A percentile compares a stretch with the other conserved stretches of the same genome.
These are phyloP conservation scores for Russula sp. DNA, from an alignment of 768 basidiomycete species.

Conservation along the genomic window DNA sequence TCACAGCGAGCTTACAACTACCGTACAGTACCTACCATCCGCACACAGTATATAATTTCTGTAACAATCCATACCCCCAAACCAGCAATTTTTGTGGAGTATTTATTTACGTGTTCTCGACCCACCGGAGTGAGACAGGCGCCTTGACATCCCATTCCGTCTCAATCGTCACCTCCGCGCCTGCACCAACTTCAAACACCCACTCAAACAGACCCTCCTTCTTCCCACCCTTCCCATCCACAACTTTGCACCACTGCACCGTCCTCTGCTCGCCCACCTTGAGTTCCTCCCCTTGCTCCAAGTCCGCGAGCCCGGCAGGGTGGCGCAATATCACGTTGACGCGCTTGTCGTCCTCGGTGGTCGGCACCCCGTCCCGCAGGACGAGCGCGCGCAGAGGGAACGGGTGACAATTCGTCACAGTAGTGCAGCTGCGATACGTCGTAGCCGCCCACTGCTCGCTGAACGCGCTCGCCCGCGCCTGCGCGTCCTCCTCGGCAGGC, in stretches of 20 bases:
- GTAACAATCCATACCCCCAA: too few relatives aligned
- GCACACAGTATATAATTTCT: too few relatives aligned
- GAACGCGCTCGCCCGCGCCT: conserved; percentile 33
- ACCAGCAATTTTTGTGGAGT: background rate
- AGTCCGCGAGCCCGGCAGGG: conserved; percentile 42
- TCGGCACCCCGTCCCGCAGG: conserved; percentile 43
- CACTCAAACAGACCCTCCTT: conserved; percentile 56
- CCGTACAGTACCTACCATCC: too few relatives aligned
- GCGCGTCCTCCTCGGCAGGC: conserved; percentile 27
- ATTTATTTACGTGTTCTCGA: conserved; percentile 18
- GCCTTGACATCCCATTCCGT: conserved; percentile 51
- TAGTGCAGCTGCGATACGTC: conserved; percentile 36
- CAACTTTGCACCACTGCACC: conserved; percentile 33
- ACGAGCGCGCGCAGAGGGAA: conserved; percentile 41
- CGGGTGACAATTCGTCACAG: conserved; percentile 42
- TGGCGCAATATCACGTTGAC: conserved; percentile 42
- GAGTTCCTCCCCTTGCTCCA: conserved; percentile 38
- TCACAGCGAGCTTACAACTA: too few relatives aligned
- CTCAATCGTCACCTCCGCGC: conserved; percentile 39
- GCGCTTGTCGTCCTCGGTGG: conserved; percentile 34
- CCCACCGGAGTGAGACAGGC: conserved; percentile 31
- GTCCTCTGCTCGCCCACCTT: conserved; percentile 23
- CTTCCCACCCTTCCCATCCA: conserved; percentile 43
- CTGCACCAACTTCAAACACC: conserved; percentile 40
- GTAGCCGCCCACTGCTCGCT: conserved; percentile 41